Base-by-base conservation (phyloP, 129 eudicot genomes). In the Saussurea involucrata region DNA sequence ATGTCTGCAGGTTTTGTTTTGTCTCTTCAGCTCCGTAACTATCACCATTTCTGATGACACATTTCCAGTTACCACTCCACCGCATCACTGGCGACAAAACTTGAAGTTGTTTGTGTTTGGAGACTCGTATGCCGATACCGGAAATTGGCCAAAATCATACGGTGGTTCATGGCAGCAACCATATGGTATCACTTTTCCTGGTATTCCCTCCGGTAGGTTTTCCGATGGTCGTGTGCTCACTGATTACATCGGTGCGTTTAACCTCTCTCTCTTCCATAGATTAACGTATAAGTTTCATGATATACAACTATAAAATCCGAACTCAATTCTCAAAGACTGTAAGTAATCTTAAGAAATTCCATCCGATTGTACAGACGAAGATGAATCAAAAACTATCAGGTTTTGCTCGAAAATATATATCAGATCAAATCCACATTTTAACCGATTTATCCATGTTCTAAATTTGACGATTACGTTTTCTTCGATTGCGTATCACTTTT, bases 171-270 rank as follows among this genome's bases (percentile, higher is more conserved):
- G 97, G 97, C 82, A 80, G 53, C 37, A 78, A 27, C 97, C 97
- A 0, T 91, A 88, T 66, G 97, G 97, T 18, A 65, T 74, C 70
- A 88, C 89, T 71, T 91, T 78, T 71, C 97, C 97, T 2, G 92
- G 94, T 20, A 74, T 72, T 66, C 97, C 94, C 4, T 74, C 92
- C 10, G 97, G 97, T 40, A 80, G 97, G 32, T 91, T 91, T 64
- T 91, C 97, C 46, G 87, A 91, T 82, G 97, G 97, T 22, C 94
- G 86, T 27, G 85, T 91, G 33, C 90, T 91, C 76, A 87, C 97
- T 0, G 97, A 91, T 80, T 91, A 84, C 84, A 69, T 91, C 17
- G 97, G 97, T 87, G 49, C 20, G 44, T 57, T 5, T 22, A 46
- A 24, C 67, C 68, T 71, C 34, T 46, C 34, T 46, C 18, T 29